Base-by-base conservation (phyloP, 352 stramenopile genomes). In the Phytophthora sojae region DNA sequence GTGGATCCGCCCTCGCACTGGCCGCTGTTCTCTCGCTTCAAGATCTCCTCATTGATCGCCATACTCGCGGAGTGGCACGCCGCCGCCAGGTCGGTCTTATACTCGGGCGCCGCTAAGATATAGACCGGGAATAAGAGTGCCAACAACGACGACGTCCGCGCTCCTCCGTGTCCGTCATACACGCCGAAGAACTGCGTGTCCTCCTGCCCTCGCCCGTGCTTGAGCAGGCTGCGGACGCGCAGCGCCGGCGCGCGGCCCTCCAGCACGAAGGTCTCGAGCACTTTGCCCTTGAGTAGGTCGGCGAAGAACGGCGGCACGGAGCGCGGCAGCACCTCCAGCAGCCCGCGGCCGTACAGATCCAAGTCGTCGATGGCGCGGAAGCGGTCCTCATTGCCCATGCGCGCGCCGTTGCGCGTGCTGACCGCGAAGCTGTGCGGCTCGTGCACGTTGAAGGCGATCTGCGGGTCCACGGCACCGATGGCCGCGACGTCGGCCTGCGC, bases 111-210 rank as follows among this genome's bases (percentile, higher is more conserved):
- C n/a, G 85, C 68, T 2, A 91, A 70, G n/a, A 94, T 56, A 69
- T 90, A 95, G 12, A 93, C 51, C 11, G 86, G 86, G 50, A 94
- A 80, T 9, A 93, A 67, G 56, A 92, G 75, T 25, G 86, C 86
- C 30, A 94, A 58, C 6, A 93, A 59, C 21, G 81, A 85, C 35
- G 84, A 92, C 50, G 84, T 87, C 49, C 71, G 73, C 9, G 74
- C 81, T 19, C 88, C 88, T 26, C 85, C 88, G 44, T 95, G 88
- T 39, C 88, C 88, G 56, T 95, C 88, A 63, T 90, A 95, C n/a
- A 95, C 66, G 7, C 84, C 88, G 53, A 85, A 93, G 52, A 92
- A 87, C 70, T 83, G 79, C 17, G 85, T 95, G 55, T 81, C 74
- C 26, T 73, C 57, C 23, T 59, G 71, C 4, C 49, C 44, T 12